phyloP scores from a whole-genome alignment of 2,329 filamentous ascomycete genomes.

The Ambrosiella beaveri region DNA sequence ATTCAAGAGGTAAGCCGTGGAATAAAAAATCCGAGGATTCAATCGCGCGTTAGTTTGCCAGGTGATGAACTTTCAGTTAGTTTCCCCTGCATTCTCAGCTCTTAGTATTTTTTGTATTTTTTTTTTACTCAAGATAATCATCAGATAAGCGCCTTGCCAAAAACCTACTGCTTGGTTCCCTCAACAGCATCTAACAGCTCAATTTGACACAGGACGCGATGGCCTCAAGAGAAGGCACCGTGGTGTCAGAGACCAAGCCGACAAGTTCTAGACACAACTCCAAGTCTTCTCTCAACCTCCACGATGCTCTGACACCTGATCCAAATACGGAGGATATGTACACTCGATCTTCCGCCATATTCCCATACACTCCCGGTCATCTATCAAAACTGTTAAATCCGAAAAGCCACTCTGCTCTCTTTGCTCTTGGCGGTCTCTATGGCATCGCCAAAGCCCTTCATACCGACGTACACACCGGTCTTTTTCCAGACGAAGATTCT shows the following conservation, averaged over 20 bases:
- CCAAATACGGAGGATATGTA: constrained; percentile 59
- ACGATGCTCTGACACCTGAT: constrained; percentile 30
- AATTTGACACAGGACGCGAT: not conserved
- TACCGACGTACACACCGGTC: constrained; percentile 44
- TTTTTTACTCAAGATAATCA: not conserved
- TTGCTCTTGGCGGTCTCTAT: constrained; percentile 53
- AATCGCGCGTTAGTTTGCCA: too few species aligned
- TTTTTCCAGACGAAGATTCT: constrained; percentile 51
- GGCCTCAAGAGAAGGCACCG: constrained; percentile 1
- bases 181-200: too few species aligned
- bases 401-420: constrained; percentile 58
- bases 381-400: constrained; percentile 64
- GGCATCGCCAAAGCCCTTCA: constrained; percentile 59
- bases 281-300: constrained; percentile 15
- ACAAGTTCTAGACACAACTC: not conserved
- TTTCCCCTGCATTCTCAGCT: not conserved
- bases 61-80: not conserved
- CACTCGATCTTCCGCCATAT: constrained; percentile 40
- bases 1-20: not conserved
- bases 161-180: too few species aligned
- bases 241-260: not conserved
- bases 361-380: constrained; percentile 57
- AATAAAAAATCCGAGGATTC: not conserved
- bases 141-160: too few species aligned
- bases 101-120: not conserved